phyloP scores from a whole-genome alignment of 257 asterid genomes.

The Solanum chmielewskii region DNA sequence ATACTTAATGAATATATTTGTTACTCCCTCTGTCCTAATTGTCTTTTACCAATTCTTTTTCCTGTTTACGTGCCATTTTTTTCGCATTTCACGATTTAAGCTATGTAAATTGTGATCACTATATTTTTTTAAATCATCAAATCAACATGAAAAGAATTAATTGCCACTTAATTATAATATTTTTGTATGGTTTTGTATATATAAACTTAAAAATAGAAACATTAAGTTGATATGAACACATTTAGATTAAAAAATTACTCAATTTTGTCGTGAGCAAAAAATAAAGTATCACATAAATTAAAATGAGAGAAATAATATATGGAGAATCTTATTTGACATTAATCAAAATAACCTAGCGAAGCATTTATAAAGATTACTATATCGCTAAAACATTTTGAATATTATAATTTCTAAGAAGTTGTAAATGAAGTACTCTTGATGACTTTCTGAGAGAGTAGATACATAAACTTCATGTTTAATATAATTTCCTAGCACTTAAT shows the following conservation, averaged over 20 bases:
- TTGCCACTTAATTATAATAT: background rate
- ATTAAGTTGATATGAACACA: background rate
- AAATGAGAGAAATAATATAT: background rate
- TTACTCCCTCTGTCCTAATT: background rate
- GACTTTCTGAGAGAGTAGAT: background rate
- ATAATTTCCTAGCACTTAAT: background rate
- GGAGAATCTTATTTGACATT: background rate
- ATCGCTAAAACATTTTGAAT: background rate
- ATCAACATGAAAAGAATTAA: background rate
- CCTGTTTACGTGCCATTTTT: background rate
- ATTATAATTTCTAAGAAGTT: background rate
- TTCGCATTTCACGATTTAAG: background rate
- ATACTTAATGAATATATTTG: background rate
- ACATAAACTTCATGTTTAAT: background rate
- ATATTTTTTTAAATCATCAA: background rate
- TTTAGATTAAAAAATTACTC: background rate
- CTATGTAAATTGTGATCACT: too few species aligned
- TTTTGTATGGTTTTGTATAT: background rate
- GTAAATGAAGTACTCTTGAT: background rate
- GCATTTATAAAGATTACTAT: background rate
- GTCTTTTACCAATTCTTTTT: background rate
- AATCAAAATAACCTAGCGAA: background rate
- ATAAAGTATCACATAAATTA: background rate
- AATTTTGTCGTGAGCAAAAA: too few species aligned
- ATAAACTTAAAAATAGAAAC: background rate